A percentile compares a stretch with the other conserved stretches of the same genome.
Conservation (phyloP, 2,329 filamentous ascomycete species). For the Xylaria hypoxylon region DNA sequence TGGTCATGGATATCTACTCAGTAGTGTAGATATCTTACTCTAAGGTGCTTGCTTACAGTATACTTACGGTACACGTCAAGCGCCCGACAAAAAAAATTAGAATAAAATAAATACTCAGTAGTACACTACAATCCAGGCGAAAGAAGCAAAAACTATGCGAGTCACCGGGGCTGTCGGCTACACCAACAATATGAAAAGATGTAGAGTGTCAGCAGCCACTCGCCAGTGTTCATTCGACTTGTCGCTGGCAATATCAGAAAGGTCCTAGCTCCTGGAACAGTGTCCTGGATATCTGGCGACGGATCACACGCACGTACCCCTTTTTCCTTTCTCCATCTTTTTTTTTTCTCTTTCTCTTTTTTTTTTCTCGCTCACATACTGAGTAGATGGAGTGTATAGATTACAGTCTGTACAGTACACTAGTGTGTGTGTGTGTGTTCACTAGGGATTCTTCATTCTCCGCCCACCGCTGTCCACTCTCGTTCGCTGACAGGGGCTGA, state of each 20-base stretch:
- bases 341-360: not conserved
- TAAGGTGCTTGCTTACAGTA: slow-evolving; percentile 20
- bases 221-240: slow-evolving; percentile 24
- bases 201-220: slow-evolving; percentile 48
- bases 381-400: not conserved
- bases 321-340: slow-evolving; percentile 32
- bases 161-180: slow-evolving; percentile 50
- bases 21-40: slow-evolving; percentile 19
- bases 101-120: too few species aligned
- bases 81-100: slow-evolving; percentile 44
- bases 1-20: not conserved
- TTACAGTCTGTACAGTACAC: not conserved
- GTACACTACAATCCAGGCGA: slow-evolving; percentile 22
- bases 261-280: not conserved
- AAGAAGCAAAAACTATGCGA: slow-evolving; percentile 49
- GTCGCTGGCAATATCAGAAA: slow-evolving; percentile 25
- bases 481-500: slow-evolving; percentile 35
- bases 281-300: slow-evolving; percentile 22
- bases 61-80: too few species aligned
- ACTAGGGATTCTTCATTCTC: slow-evolving; percentile 18
- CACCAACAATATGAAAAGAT: slow-evolving; percentile 47
- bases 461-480: slow-evolving; percentile 31
- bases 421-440: not conserved
- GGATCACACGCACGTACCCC: slow-evolving; percentile 49
- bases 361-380: slow-evolving; percentile 38